Conservation (phyloP, 2,329 filamentous ascomycete genomes). For the Tolypocladium endophyticum region DNA sequence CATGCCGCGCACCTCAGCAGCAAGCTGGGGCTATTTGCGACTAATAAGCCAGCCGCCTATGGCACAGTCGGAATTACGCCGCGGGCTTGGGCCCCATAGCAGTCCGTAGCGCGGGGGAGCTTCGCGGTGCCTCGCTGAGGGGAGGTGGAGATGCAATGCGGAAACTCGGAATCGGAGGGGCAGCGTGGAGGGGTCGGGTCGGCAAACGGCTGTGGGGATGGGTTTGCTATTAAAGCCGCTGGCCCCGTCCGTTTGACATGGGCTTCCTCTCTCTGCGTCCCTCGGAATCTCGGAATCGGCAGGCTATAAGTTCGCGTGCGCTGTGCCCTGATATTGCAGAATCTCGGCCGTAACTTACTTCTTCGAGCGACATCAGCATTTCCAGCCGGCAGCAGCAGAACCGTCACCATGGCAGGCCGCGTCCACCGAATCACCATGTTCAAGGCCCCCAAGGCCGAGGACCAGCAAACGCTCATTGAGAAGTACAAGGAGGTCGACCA, state of each 20-base stretch:
- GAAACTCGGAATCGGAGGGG: not conserved
- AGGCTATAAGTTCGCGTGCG: not conserved
- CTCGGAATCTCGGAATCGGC: not conserved
- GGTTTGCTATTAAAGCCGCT: not conserved
- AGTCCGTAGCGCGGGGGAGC: not conserved
- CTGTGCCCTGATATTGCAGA: not conserved
- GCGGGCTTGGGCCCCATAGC: not conserved
- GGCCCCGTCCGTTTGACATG: not conserved
- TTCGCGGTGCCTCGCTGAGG: not conserved
- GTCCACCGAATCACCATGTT: constrained; percentile 43
- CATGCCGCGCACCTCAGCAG: not conserved
- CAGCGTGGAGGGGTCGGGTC: not conserved
- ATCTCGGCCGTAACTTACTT: not conserved
- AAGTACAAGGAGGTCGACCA: constrained; percentile 30
- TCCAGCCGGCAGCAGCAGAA: not conserved
- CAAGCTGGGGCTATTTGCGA: too few relatives aligned
- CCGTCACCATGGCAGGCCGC: constrained; percentile 23
- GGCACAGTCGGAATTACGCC: not conserved
- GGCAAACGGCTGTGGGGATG: not conserved
- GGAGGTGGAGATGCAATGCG: not conserved
- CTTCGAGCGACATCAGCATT: not conserved
- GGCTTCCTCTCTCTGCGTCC: not conserved
- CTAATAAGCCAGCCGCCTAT: not conserved
- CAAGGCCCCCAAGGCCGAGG: constrained; percentile 35
- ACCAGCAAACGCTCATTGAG: constrained; percentile 32